Evolutionary conservation across 164 flowering plant species (phyloP), one percentile per base, ranked within the genome.

Genomic region (Houttuynia cordata): DNA sequence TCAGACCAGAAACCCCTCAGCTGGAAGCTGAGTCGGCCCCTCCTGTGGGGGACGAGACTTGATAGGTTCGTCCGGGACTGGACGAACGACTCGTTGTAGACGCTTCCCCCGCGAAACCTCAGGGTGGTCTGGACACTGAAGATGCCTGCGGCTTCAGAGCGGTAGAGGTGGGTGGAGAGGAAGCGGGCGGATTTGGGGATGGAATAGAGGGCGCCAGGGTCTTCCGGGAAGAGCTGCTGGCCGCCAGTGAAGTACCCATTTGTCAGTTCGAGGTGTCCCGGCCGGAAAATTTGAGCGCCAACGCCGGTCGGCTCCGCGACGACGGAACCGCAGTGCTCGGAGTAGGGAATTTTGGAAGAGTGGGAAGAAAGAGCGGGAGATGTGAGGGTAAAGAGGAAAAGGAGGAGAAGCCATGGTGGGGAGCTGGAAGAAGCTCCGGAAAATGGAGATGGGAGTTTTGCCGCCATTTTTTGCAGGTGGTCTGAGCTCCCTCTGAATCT

Each of bases 1-100:
- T 66, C 71, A 5, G 82, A 75, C 85, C 84, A 85, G 62, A 75
- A 83, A 24, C 91, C 91, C 15, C 59, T 17, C 20, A 84, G 39
- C 0, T n/a, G 14, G 60, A 79, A 79, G 5, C 12, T 53, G 20
- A 71, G 1, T 0, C 51, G 41, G 10, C 64, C 56, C 23, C 65
- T 57, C 62, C 39, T 49, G 7, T 23, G 10, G 21, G 53, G 10
- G 21, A 54, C 51, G 47, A 37, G 4, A 57, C 57, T 61, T 41
- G n/a, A 24, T 37, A 37, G 49, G 40, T 17, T 58, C 24, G 24
- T 18, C 34, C 62, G 18, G 15, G 49, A 45, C 49, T 10, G 49
- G 17, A 12, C 17, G 13, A 45, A 45, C 1, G 49, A 12, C 17
- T 45, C 49, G 49, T 45, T 45, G 49, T 45, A 45, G 49, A 17